Evolutionary conservation across 768 basidiomycete species (phyloP).

Genomic region (Tricholoma bakamatsutake): DNA sequence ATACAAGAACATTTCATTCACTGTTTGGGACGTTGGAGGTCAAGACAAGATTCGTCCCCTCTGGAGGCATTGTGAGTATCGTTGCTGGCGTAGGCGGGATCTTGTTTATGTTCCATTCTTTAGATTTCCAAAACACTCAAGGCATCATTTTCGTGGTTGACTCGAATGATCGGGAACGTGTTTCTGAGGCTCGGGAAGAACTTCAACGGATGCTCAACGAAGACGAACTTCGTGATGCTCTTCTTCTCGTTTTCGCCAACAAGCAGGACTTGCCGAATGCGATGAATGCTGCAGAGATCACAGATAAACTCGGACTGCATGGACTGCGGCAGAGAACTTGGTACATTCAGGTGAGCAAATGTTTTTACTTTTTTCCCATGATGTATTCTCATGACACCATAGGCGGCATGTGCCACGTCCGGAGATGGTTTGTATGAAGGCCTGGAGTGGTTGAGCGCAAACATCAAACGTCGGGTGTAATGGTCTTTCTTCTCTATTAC

Average conservation of each 20-base stretch:
- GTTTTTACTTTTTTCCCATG: conserved; percentile 9
- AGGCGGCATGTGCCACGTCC: conserved; percentile 98
- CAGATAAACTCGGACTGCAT: conserved; percentile 98
- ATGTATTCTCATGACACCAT: conserved; percentile 9
- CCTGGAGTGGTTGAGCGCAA: conserved; percentile 91
- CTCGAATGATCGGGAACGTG: conserved; percentile 99
- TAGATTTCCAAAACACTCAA: conserved; percentile 99
- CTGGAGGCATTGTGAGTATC: conserved; percentile 94
- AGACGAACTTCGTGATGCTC: conserved; percentile 97
- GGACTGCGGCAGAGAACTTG: conserved; percentile 95
- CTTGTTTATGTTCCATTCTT: conserved; percentile 11
- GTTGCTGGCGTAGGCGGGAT: conserved; percentile 15
- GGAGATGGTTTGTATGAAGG: conserved; percentile 99
- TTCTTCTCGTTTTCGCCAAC: conserved; percentile 98
- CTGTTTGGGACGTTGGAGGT: conserved; percentile 99
- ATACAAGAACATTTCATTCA: conserved; percentile 99
- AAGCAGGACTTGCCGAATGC: conserved; percentile 99
- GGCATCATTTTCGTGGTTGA: conserved; percentile 99
- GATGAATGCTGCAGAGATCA: conserved; percentile 99
- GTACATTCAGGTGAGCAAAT: conserved; percentile 80
- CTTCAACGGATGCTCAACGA: conserved; percentile 99
- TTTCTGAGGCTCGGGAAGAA: conserved; percentile 97
- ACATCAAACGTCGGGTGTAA: conserved; percentile 84
- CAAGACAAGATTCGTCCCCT: conserved; percentile 99
- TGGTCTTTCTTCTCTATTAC: conserved; percentile 27